Evolutionary conservation across 1,139 yeast species (phyloP), one percentile per base, ranked within the genome.

Genomic region (Debaryomycetaceae sp.): DNA sequence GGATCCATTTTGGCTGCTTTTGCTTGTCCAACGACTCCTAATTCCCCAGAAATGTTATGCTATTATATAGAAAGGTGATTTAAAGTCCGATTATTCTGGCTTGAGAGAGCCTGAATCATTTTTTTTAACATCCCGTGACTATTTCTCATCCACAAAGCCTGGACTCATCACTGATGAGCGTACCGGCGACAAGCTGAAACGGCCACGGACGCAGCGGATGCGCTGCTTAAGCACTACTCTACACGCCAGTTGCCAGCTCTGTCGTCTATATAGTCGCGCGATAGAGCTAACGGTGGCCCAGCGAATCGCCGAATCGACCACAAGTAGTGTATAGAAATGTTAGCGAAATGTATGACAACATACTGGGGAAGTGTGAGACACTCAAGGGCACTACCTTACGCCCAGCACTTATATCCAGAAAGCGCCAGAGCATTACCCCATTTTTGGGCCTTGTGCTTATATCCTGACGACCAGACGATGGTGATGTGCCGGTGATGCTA

Each of bases 1-100:
- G 95, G 95, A 59, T 86, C 95, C 95, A 86, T 85, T 29, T 24
- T 17, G 9, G 24, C n/a, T 33, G 36, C 8, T 7, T 7, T 27
- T 4, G 4, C 31, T 27, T 2, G 8, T 27, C 8, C 8, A 11
- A 2, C 31, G 8, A 11, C 31, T 27, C 31, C 8, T 11, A 2
- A 8, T 3, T 8, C 8, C 31, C 31, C 11, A 27, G 31, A 27
- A 27, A 27, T 27, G 31, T 36, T 13, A 6, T 20, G 33, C 17
- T 35, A 34, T 34, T 34, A 40, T 22, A 40, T 35, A 34, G 11
- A 6, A 23, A n/a, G 20, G 22, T 34, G 11, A 8, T 11, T 37
- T 34, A 35, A 40, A 34, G n/a, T n/a, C 42, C 31, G 38, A 22
- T 40, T 23, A 8, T 35, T 17, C 20, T 2, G 20, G 20, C 20